phyloP scores from a whole-genome alignment of 768 basidiomycete genomes.

The Pisolithus marmoratus region DNA sequence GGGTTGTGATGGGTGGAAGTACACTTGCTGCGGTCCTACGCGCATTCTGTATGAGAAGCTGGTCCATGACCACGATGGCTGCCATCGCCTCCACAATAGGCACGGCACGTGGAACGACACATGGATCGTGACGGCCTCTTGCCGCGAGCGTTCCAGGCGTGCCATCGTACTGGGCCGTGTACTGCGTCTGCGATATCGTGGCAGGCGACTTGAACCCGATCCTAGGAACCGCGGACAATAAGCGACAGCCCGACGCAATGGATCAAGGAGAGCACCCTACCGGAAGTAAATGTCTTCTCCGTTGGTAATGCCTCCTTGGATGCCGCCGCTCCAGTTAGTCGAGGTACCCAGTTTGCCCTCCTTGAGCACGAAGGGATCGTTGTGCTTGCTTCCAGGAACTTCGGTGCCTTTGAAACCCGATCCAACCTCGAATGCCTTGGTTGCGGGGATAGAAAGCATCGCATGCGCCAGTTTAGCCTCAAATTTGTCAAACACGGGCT shows the following conservation, averaged over 20 bases:
- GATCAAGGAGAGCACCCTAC: conserved; percentile 35
- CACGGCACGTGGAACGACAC: conserved; percentile 94
- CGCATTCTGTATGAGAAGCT: conserved; percentile 84
- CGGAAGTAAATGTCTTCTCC: conserved; percentile 97
- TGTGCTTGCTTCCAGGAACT: conserved; percentile 89
- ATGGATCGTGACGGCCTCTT: conserved; percentile 92
- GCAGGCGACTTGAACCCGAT: conserved; percentile 98
- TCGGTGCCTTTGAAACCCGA: conserved; percentile 95
- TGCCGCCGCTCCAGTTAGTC: conserved; percentile 95
- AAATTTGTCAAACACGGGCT: conserved; percentile 98
- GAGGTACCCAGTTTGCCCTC: conserved; percentile 75
- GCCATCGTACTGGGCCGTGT: conserved; percentile 91
- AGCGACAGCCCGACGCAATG: conserved; percentile 1
- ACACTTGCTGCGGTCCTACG: conserved; percentile 67
- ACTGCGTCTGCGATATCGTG: conserved; percentile 89
- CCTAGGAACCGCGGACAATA: conserved; percentile 35
- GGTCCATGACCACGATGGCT: conserved; percentile 90
- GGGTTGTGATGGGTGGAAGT: conserved; percentile 80
- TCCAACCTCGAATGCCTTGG: conserved; percentile 97
- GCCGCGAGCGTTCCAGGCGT: conserved; percentile 84
- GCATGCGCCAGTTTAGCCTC: conserved; percentile 94
- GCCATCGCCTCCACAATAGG: conserved; percentile 99
- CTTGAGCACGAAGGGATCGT: conserved; percentile 75
- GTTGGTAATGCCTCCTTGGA: conserved; percentile 97
- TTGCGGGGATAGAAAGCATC: conserved; percentile 98